phyloP scores from a whole-genome alignment of 2,329 filamentous ascomycete species.

The Tolypocladium inflatum region DNA sequence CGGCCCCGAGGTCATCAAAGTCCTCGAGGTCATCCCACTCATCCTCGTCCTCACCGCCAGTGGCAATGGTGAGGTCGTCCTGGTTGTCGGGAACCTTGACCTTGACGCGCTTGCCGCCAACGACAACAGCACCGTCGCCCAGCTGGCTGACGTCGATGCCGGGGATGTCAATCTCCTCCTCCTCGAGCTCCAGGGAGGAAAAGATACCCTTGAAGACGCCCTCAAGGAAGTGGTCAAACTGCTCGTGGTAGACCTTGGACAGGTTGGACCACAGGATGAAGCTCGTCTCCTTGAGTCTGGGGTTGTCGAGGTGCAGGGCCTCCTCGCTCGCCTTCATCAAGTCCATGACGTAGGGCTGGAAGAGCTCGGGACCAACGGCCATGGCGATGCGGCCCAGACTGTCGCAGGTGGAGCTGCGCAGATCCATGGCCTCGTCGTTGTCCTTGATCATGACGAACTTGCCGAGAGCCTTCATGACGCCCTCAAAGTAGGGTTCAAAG shows the following conservation, averaged over 20 bases:
- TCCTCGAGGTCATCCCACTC: conserved; percentile 58
- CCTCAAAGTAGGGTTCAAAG: conserved; percentile 86
- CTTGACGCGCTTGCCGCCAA: conserved; percentile 80
- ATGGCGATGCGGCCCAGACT: conserved; percentile 87
- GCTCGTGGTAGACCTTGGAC: conserved; percentile 83
- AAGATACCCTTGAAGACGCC: conserved; percentile 75
- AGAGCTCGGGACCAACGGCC: conserved; percentile 75
- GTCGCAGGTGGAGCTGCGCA: conserved; percentile 84
- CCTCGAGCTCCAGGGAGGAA: conserved; percentile 75
- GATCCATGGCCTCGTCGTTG: conserved; percentile 78
- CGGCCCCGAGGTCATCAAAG: conserved; percentile 74
- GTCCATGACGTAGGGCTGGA: conserved; percentile 84
- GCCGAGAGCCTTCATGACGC: conserved; percentile 83
- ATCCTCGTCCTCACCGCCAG: conserved; percentile 41
- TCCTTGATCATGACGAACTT: conserved; percentile 80
- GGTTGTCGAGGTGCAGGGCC: conserved; percentile 78
- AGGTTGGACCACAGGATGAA: conserved; percentile 96
- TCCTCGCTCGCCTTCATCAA: conserved; percentile 91
- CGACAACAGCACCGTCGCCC: conserved; percentile 65
- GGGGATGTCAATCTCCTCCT: conserved; percentile 78
- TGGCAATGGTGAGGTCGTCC: conserved; percentile 44
- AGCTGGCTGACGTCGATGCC: conserved; percentile 47
- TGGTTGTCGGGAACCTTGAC: conserved; percentile 49
- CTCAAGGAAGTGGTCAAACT: conserved; percentile 69
- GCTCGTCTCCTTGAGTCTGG: conserved; percentile 86